Base-by-base conservation (phyloP, 768 basidiomycete genomes). In the Lactarius indigo region DNA sequence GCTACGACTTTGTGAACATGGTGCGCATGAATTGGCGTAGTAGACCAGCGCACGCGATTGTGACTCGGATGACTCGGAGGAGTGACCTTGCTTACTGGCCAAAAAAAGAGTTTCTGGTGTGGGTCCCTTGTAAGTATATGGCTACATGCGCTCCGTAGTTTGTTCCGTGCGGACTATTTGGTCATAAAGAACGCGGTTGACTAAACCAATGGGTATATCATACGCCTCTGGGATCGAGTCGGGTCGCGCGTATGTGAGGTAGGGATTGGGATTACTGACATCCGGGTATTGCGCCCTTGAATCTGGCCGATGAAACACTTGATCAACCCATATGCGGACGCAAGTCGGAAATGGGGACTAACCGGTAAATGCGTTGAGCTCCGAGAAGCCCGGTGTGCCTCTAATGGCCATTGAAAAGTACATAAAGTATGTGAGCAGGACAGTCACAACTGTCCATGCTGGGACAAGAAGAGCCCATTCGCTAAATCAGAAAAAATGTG, bases 391-490 rank as follows among this genome's bases (percentile, higher is more conserved):
- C 4, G 93, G 93, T 15, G 92, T 92, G 13, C 80, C 81, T 50
- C 83, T 82, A 17, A 94, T 76, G 3, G 92, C 91, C 69, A 95
- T 79, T 8, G 90, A 83, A 70, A 88, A 88, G 74, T 95, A 94
- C 7, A 83, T 80, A 72, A 86, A 82, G 75, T 94, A 95, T 7
- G 91, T 89, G 66, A 90, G 81, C 61, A 94, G 82, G 61, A 87
- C 83, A 12, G 87, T 69, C 59, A 94, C 78, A 61, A 91, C 78
- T 13, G 89, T 83, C 79, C 89, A 95, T 5, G 94, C 84, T 31
- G 94, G 94, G 20, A 94, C 72, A 23, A 94, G 83, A 31, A 95
- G 71, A 31, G 91, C 84, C 93, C 94, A 95, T 80, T 95, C 92
- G 23, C 93, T 94, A 69, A 13, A 23, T 9, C 23, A 23, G n/a